These are phyloP conservation scores for Eleusine indica DNA, from an alignment of 176 grass and related monocot genomes.

Conservation along the genomic window DNA sequence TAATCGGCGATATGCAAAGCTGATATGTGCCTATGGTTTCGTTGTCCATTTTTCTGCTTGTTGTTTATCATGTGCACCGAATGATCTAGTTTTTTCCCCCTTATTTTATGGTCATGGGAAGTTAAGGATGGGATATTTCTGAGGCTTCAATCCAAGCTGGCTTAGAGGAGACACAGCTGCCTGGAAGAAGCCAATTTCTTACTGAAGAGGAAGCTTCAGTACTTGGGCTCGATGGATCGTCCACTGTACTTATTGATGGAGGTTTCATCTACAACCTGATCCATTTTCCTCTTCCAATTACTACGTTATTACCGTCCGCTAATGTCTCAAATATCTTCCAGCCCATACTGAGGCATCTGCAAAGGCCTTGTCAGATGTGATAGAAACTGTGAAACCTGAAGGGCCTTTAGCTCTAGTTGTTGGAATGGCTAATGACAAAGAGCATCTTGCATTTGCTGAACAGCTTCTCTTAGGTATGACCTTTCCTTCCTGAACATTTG, in stretches of 20 bases:
- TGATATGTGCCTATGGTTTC: background rate
- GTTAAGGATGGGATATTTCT: slow-evolving; percentile 71
- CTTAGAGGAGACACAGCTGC: slow-evolving; percentile 62
- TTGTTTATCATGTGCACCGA: background rate
- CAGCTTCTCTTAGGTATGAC: slow-evolving; percentile 72
- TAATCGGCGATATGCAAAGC: background rate
- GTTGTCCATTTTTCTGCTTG: background rate
- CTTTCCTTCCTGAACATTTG: background rate
- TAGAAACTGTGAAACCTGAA: slow-evolving; percentile 49
- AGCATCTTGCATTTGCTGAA: slow-evolving; percentile 69
- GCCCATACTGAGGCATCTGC: slow-evolving; percentile 88
- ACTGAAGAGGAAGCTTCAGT: slow-evolving; percentile 53
- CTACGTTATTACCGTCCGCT: slow-evolving; percentile 3
- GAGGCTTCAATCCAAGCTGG: slow-evolving; percentile 69
- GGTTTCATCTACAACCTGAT: slow-evolving; percentile 29
- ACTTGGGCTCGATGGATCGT: slow-evolving; percentile 53
- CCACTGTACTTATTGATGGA: slow-evolving; percentile 67
- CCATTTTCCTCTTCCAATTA: background rate
- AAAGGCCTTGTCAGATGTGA: slow-evolving; percentile 67
- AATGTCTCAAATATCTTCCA: slow-evolving; percentile 46
- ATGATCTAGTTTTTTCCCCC: slow-evolving; percentile 6
- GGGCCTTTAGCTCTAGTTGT: slow-evolving; percentile 70
- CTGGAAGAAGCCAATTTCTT: slow-evolving; percentile 79
- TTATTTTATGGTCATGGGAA: slow-evolving; percentile 24
- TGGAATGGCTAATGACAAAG: slow-evolving; percentile 89